phyloP scores from a whole-genome alignment of 1,284 basidiomycete species.

The Mycena citricolor region DNA sequence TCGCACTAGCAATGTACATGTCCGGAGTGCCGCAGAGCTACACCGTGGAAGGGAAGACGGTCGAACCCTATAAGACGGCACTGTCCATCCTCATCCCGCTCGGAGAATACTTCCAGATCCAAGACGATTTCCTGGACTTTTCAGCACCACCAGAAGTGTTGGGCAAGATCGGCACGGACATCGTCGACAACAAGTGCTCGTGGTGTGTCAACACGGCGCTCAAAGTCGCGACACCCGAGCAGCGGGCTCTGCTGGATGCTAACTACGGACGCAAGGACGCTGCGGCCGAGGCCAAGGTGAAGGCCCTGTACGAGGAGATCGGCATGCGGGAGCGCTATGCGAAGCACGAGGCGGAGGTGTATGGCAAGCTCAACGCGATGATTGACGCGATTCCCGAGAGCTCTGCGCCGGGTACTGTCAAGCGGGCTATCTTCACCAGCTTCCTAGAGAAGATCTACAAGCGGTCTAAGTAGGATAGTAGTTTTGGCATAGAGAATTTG shows the following conservation, averaged over 20 bases:
- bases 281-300: conserved; percentile 56
- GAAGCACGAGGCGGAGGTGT: conserved; percentile 78
- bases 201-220: conserved; percentile 96
- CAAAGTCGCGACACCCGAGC: conserved; percentile 52
- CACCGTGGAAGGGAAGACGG: conserved; percentile 32
- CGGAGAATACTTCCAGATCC: conserved; percentile 98
- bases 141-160: conserved; percentile 89
- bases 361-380: conserved; percentile 63
- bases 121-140: conserved; percentile 97
- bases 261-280: conserved; percentile 89
- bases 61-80: conserved; percentile 75
- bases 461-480: conserved; percentile 77
- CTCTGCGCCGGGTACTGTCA: conserved; percentile 52
- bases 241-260: conserved; percentile 61
- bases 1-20: conserved; percentile 90
- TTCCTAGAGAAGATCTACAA: conserved; percentile 93
- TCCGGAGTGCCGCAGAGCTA: conserved; percentile 50
- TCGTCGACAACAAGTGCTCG: conserved; percentile 98
- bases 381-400: conserved; percentile 72
- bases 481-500: no score
- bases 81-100: conserved; percentile 87
- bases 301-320: conserved; percentile 76
- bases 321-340: conserved; percentile 71
- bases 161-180: conserved; percentile 98
- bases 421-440: conserved; percentile 78